phyloP scores from a whole-genome alignment of 192 early-diverging fungal genomes.

The Entomortierella chlamydospora region DNA sequence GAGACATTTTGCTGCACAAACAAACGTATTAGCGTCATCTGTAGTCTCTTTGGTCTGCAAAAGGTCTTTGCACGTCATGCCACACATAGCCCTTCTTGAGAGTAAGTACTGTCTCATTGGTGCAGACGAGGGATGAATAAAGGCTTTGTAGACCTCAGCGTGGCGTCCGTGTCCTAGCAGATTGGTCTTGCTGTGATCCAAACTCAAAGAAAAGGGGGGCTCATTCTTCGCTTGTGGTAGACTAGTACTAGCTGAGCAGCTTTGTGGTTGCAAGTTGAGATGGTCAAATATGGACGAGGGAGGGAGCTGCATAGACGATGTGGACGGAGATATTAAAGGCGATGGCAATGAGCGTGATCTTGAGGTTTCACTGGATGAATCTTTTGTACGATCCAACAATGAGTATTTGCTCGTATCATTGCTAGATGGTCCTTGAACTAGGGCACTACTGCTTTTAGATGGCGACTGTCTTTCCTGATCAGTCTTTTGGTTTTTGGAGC shows the following conservation, averaged over 20 bases:
- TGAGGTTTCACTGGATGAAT: constrained; percentile 1
- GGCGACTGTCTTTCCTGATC: too few species aligned
- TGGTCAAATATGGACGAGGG: not conserved
- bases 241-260: not conserved
- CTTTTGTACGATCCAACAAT: too few species aligned
- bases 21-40: not conserved
- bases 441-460: too few species aligned
- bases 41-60: not conserved
- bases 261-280: not conserved
- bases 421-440: not conserved
- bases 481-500: too few species aligned
- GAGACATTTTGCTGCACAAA: constrained; percentile 51
- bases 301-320: not conserved
- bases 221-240: not conserved
- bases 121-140: constrained; percentile 26
- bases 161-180: constrained; percentile 43
- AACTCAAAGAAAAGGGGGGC: constrained; percentile 19
- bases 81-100: constrained; percentile 1
- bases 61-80: constrained; percentile 32
- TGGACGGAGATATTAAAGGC: constrained; percentile 5
- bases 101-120: constrained; percentile 29
- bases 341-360: constrained; percentile 11
- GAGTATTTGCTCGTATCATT: too few species aligned
- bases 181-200: constrained; percentile 19
- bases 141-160: constrained; percentile 45